Conservation (phyloP, 2,329 filamentous ascomycete species). For the Paraphoma sp. region DNA sequence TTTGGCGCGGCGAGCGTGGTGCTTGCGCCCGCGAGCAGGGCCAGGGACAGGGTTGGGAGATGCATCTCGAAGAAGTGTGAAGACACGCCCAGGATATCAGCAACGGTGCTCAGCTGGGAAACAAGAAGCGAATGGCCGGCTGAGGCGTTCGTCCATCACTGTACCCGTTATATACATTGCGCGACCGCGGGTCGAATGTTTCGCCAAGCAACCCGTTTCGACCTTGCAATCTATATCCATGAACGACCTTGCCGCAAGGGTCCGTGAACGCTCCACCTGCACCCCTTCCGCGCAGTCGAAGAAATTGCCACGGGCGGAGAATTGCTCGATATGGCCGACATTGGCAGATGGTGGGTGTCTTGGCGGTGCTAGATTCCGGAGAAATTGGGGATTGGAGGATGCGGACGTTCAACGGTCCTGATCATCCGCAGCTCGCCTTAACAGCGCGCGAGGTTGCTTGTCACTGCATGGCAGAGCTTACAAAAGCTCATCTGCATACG, state of each 20-base stretch:
- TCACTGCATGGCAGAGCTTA: neutral
- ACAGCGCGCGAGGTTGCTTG: slow-evolving; percentile 1
- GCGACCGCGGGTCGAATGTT: neutral
- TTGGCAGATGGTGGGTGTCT: slow-evolving; percentile 13
- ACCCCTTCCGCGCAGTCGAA: slow-evolving; percentile 5
- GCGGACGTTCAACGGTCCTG: neutral
- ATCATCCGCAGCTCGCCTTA: neutral
- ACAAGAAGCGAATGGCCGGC: slow-evolving; percentile 2
- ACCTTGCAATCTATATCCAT: slow-evolving; percentile 22
- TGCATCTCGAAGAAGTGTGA: slow-evolving; percentile 28
- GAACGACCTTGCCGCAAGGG: slow-evolving; percentile 12
- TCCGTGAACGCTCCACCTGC: slow-evolving; percentile 10
- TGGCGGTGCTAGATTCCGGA: slow-evolving; percentile 23
- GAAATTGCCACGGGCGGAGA: slow-evolving; percentile 23
- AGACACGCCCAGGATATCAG: neutral
- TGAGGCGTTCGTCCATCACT: neutral
- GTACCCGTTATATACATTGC: slow-evolving; percentile 16
- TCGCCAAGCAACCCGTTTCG: slow-evolving; percentile 4
- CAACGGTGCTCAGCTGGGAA: neutral
- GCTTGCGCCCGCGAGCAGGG: slow-evolving; percentile 26
- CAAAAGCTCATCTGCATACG: neutral
- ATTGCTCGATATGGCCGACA: slow-evolving; percentile 14
- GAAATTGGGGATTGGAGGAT: slow-evolving; percentile 33
- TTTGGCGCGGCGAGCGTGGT: slow-evolving; percentile 31
- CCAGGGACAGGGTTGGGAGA: slow-evolving; percentile 29